phyloP scores from a whole-genome alignment of 2,329 filamentous ascomycete species.

The Didymella segeticola region DNA sequence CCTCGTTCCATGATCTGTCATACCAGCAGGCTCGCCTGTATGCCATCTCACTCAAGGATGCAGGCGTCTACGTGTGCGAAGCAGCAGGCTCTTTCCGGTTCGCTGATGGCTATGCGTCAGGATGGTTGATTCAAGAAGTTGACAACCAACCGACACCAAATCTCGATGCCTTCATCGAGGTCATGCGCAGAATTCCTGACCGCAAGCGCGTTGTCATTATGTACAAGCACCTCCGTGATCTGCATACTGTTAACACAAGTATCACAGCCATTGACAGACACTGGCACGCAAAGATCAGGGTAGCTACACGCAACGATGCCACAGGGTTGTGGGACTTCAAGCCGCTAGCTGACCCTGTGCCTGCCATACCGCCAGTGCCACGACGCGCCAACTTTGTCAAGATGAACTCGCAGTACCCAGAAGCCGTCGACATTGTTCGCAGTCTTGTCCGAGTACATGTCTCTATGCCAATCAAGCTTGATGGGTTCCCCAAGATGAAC shows the following conservation, averaged over 20 bases:
- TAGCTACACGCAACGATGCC: slow-evolving; percentile 87
- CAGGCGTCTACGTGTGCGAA: slow-evolving; percentile 92
- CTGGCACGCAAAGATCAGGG: slow-evolving; percentile 93
- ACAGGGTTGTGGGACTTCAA: slow-evolving; percentile 95
- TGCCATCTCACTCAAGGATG: slow-evolving; percentile 79
- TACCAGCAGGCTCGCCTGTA: slow-evolving; percentile 98
- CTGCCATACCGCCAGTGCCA: slow-evolving; percentile 73
- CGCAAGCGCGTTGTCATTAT: slow-evolving; percentile 86
- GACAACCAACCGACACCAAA: slow-evolving; percentile 92
- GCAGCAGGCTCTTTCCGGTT: slow-evolving; percentile 94
- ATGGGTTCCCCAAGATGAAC: slow-evolving; percentile 94
- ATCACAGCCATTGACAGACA: slow-evolving; percentile 94
- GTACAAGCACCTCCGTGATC: slow-evolving; percentile 92
- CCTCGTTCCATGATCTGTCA: slow-evolving; percentile 93
- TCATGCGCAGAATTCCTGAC: slow-evolving; percentile 85
- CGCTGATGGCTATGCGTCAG: slow-evolving; percentile 82
- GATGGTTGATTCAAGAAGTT: slow-evolving; percentile 91
- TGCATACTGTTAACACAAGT: slow-evolving; percentile 92
- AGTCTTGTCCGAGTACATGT: slow-evolving; percentile 95
- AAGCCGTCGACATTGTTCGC: slow-evolving; percentile 89
- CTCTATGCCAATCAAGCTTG: slow-evolving; percentile 92
- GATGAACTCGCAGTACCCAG: slow-evolving; percentile 84
- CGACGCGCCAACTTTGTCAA: slow-evolving; percentile 89
- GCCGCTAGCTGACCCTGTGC: slow-evolving; percentile 81
- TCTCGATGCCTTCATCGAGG: slow-evolving; percentile 85